These are phyloP conservation scores for Iberis pinnata DNA, from an alignment of 345 rosid genomes.

Conservation along the genomic window DNA sequence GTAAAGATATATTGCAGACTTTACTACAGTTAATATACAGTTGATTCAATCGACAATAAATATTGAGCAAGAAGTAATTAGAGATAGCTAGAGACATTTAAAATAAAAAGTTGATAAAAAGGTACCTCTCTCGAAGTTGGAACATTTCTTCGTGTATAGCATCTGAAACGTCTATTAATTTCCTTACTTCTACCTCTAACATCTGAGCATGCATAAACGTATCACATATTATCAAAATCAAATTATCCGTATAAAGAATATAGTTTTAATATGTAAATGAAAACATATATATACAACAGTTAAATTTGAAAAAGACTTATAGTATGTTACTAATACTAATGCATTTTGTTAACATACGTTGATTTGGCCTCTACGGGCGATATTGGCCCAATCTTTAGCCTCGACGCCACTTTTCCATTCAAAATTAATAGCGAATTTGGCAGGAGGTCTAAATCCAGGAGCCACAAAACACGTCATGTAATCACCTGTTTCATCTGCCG, in stretches of 20 bases:
- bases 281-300: no score
- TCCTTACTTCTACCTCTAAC: slow-evolving; percentile 65
- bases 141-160: slow-evolving; percentile 79
- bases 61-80: no score
- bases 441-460: slow-evolving; percentile 31
- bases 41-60: no score
- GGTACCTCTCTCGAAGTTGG: slow-evolving; percentile 76
- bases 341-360: slow-evolving; percentile 46
- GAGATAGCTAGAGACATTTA: no score
- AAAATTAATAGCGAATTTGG: slow-evolving; percentile 44
- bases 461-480: slow-evolving; percentile 59
- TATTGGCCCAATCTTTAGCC: slow-evolving; percentile 67
- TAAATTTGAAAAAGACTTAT: no score
- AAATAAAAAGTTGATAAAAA: no score
- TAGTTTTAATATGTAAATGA: no score
- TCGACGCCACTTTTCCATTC: slow-evolving; percentile 76
- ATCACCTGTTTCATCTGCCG: slow-evolving; percentile 57
- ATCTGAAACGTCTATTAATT: slow-evolving; percentile 45
- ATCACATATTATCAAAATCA: neutral
- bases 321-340: no score
- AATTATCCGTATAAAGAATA: no score
- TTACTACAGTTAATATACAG: no score
- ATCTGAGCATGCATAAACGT: slow-evolving; percentile 37
- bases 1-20: no score
- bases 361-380: slow-evolving; percentile 67